A percentile compares a stretch with the other conserved stretches of the same genome.
phyloP scores from a whole-genome alignment of 176 grass and related monocot genomes.

The Juncus effusus region DNA sequence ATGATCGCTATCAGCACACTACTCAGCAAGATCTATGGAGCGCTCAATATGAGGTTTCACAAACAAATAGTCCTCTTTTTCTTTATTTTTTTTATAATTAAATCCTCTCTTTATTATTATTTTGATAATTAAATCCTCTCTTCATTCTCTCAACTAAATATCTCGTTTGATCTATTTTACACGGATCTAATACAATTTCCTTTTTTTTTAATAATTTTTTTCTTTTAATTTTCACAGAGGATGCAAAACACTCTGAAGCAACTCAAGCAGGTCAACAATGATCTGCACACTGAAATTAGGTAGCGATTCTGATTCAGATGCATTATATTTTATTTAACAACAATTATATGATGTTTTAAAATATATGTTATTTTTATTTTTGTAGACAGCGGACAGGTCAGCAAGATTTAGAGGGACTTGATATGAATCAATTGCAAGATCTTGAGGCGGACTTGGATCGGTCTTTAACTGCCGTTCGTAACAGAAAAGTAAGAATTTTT shows the following conservation, averaged over 20 bases:
- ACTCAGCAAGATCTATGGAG: constrained; percentile 64
- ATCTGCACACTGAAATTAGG: constrained; percentile 91
- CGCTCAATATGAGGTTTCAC: constrained; percentile 78
- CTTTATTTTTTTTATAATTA: background rate
- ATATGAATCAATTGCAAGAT: constrained; percentile 71
- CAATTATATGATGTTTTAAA: too few relatives aligned
- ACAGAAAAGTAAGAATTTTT: constrained; percentile 46
- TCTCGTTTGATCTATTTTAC: too few relatives aligned
- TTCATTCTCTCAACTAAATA: too few relatives aligned
- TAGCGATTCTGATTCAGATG: background rate
- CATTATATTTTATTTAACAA: too few relatives aligned
- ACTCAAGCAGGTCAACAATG: constrained; percentile 87
- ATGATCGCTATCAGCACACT: constrained; percentile 85
- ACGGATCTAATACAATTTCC: background rate
- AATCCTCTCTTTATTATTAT: background rate
- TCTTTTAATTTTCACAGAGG: constrained; percentile 36
- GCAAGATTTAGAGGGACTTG: constrained; percentile 57
- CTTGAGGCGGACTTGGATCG: constrained; percentile 84
- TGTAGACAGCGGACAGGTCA: constrained; percentile 79
- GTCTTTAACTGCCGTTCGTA: constrained; percentile 74
- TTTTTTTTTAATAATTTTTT: background rate
- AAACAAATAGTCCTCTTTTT: background rate
- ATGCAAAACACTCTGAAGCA: constrained; percentile 90
- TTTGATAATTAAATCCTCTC: background rate
- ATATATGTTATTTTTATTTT: background rate